Evolutionary conservation across 306 rosid species (phyloP), one percentile per base, ranked within the genome.

Genomic region (Cicer chorassanicum): DNA sequence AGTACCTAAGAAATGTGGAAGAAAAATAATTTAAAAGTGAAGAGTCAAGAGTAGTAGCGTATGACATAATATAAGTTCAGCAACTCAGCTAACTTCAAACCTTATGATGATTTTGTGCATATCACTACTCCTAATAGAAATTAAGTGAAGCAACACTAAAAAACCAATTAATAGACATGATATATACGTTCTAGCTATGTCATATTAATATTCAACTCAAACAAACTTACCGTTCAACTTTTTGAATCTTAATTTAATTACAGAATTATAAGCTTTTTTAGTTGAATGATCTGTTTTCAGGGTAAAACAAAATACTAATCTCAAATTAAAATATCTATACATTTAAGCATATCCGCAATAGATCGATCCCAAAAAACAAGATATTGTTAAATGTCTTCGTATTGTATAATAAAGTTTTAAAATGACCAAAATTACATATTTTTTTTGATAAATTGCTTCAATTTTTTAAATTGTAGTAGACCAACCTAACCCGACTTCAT

Each of bases 111-210:
- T 55, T 51, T 50, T 43, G 48, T 48, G 2, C 41, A 50, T 16
- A 36, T 55, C 5, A 16, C 6, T 55, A 16, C 21, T 56, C 68
- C 10, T 50, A 13, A 74, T 10, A 42, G 49, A 13, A 75, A 61
- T 44, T 44, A 43, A 4, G 56, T 60, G 75, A 51, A 62, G 55
- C 40, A 70, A 21, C 46, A 41, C 11, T 18, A 63, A 36, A 2
- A 53, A 43, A 51, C 81, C 57, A 63, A 64, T 53, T 69, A 16
- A 18, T 51, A n/a, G 66, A 7, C 78, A 54, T 70, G 78, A 68
- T 77, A 29, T 70, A 44, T 62, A 81, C 65, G 7, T 74, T 59
- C 29, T 10, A 70, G 41, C 64, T 46, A 66, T 34, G 34, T 24
- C 12, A 15, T 4, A 61, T 29, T 70, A 68, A 50, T 51, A 63